phyloP scores from a whole-genome alignment of 1,139 yeast genomes.

The Kodamaea fungicola region DNA sequence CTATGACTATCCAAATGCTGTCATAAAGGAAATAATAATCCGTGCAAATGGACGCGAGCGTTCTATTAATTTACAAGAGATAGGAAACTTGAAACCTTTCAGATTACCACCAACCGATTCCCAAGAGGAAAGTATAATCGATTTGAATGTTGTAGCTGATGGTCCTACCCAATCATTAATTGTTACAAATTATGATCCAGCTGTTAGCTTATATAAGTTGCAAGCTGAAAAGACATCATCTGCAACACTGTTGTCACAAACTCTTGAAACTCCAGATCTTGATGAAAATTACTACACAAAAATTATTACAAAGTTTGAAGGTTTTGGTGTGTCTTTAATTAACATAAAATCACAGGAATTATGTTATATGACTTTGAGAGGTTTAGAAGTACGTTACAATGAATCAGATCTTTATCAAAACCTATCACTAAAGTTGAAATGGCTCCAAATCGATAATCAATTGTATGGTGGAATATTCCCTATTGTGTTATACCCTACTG shows the following conservation, averaged over 20 bases:
- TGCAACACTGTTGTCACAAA: conserved; percentile 21
- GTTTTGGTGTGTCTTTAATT: conserved; percentile 83
- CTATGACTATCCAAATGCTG: conserved; percentile 95
- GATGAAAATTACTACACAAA: conserved; percentile 68
- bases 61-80: conserved; percentile 81
- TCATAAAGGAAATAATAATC: conserved; percentile 73
- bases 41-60: conserved; percentile 74
- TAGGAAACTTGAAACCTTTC: conserved; percentile 88
- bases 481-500: conserved; percentile 86
- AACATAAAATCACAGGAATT: conserved; percentile 72
- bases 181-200: conserved; percentile 78
- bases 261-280: conserved; percentile 62
- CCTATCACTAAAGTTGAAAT: conserved; percentile 74
- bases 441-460: conserved; percentile 95
- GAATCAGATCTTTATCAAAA: conserved; percentile 85
- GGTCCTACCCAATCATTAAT: conserved; percentile 91
- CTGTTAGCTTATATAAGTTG: conserved; percentile 67
- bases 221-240: conserved; percentile 27
- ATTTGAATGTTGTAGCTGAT: conserved; percentile 90
- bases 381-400: conserved; percentile 76
- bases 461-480: conserved; percentile 87
- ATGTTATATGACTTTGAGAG: conserved; percentile 75
- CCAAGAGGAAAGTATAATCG: conserved; percentile 56
- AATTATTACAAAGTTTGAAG: conserved; percentile 69
- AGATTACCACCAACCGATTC: conserved; percentile 55